phyloP scores from a whole-genome alignment of 2,329 filamentous ascomycete species.

The Diplodia scrobiculata region DNA sequence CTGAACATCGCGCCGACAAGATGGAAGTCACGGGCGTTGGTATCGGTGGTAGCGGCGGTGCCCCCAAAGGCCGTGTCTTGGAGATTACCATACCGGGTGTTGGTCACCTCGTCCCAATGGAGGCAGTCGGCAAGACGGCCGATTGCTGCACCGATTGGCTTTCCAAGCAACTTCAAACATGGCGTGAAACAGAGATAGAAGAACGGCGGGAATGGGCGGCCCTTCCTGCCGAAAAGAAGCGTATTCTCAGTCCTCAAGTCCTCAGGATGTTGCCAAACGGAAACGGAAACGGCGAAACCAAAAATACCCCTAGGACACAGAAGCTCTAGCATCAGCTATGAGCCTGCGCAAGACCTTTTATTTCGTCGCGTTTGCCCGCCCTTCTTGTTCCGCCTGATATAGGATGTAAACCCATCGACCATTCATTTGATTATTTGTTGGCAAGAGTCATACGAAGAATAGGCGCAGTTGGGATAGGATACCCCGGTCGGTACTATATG shows the following conservation, averaged over 20 bases:
- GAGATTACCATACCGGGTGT: conserved; percentile 64
- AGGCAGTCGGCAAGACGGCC: conserved; percentile 69
- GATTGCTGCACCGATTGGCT: conserved; percentile 41
- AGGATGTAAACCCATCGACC: too few species aligned
- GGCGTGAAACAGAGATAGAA: conserved; percentile 31
- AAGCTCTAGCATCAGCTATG: neutral
- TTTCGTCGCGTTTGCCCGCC: neutral
- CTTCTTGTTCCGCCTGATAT: neutral
- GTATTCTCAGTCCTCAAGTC: conserved; percentile 6
- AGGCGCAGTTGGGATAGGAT: neutral
- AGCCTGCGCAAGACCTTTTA: neutral
- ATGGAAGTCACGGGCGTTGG: conserved; percentile 65
- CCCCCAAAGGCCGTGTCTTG: conserved; percentile 65
- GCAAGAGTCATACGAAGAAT: neutral
- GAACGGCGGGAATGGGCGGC: conserved; percentile 8
- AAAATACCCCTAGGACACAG: neutral
- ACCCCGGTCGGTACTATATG: neutral
- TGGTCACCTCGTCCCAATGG: conserved; percentile 84
- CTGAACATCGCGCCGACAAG: conserved; percentile 59
- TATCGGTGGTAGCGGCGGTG: conserved; percentile 68
- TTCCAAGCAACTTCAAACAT: conserved; percentile 30
- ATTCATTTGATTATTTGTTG: too few species aligned
- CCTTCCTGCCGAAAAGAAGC: conserved; percentile 1
- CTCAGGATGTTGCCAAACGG: conserved; percentile 12
- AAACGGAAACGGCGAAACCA: neutral